Conservation (phyloP, 495 filamentous ascomycete species). For the Talaromyces liani region DNA sequence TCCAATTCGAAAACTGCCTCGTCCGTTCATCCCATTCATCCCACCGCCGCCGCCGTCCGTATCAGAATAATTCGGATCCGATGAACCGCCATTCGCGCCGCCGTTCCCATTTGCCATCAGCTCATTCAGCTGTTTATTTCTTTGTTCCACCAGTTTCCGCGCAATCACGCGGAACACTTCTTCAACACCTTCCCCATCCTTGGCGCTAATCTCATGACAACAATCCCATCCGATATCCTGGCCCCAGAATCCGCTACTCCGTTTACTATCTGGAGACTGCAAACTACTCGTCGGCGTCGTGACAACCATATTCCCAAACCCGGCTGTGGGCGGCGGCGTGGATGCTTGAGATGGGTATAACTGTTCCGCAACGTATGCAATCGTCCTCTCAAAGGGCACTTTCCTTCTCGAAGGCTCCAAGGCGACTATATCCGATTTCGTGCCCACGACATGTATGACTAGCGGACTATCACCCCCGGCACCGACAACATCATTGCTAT, state of each 20-base stretch:
- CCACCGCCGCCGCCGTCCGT: constrained; percentile 19
- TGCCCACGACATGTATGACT: constrained; percentile 94
- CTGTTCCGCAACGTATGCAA: constrained; percentile 89
- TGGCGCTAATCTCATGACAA: constrained; percentile 92
- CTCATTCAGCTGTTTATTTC: constrained; percentile 40
- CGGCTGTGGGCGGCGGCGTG: constrained; percentile 59
- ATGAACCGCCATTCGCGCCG: background rate
- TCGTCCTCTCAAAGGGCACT: constrained; percentile 89
- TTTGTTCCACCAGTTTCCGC: constrained; percentile 88
- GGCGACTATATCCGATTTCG: constrained; percentile 86
- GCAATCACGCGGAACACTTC: constrained; percentile 96
- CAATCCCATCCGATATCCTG: constrained; percentile 93
- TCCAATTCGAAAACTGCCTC: constrained; percentile 40
- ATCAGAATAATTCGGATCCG: constrained; percentile 10
- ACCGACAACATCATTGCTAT: background rate
- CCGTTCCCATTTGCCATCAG: constrained; percentile 11
- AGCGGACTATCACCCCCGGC: constrained; percentile 47
- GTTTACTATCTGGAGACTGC: constrained; percentile 64
- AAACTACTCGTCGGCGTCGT: constrained; percentile 28
- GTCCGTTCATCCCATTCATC: constrained; percentile 1
- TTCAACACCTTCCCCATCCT: constrained; percentile 92
- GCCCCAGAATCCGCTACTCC: constrained; percentile 80
- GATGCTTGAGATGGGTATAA: constrained; percentile 58
- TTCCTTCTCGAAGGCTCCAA: constrained; percentile 65
- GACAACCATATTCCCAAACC: constrained; percentile 18